Base-by-base conservation (phyloP, 208 protist genomes). In the Phytomonas sp. region DNA sequence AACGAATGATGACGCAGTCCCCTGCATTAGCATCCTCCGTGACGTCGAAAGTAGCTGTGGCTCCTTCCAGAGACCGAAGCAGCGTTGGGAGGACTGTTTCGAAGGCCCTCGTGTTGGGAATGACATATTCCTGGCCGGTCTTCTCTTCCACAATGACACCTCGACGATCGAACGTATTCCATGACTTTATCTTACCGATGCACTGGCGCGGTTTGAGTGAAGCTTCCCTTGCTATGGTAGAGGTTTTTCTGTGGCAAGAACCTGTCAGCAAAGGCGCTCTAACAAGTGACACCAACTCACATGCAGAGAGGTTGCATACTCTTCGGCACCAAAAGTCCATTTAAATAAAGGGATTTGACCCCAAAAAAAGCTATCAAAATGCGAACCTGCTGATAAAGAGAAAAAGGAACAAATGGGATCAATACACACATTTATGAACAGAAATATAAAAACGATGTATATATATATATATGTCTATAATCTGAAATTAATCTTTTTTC, bases 21-120 rank as follows among this genome's bases (percentile, higher is more conserved):
- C 46, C 46, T 0, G 80, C 77, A 30, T 78, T 36, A 7, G 79
- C 51, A 51, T 62, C 8, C 23, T 32, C 28, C 26, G 77, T 68
- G 4, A 77, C 70, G 26, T 76, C 75, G 74, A 92, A 96, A 66
- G 71, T 74, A 20, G 94, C 91, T 11, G 60, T 62, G 0, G 85
- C 86, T 9, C 91, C 91, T 29, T 84, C 79, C 17, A 96, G 61
- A 0, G 79, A 70, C 11, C 83, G 82, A 51, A 93, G 66, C 66
- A 81, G 76, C 31, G 88, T 92, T 11, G 91, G 88, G 61, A 94
- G 74, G 64, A 94, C 82, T 11, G 87, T 96, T 65, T 96, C 88
- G 67, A 96, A 96, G 37, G 91, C 86, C 29, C 88, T 79, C 15
- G 91, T 80, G 78, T 82, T 91, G 17, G 80, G 75, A 68, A 96